Percentiles rank a stretch among this genome's conserved stretches.
phyloP scores from a whole-genome alignment of 2,329 filamentous ascomycete species.

The Ceratocystis destructans region DNA sequence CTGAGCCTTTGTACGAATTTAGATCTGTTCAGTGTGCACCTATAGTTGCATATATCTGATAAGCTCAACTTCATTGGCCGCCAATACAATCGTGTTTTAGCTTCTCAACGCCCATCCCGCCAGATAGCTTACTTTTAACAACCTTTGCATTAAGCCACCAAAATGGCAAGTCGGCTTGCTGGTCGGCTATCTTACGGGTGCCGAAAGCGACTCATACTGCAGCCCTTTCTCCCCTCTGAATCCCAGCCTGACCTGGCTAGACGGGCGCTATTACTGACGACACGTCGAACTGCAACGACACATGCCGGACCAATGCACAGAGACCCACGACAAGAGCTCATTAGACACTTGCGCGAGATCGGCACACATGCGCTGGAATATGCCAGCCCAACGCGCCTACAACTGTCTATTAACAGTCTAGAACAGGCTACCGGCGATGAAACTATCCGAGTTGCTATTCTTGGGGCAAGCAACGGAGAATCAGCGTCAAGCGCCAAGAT shows the following conservation, averaged over 20 bases:
- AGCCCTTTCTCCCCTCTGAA: background rate
- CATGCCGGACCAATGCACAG: slow-evolving; percentile 23
- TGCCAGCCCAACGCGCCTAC: slow-evolving; percentile 54
- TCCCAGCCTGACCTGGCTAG: background rate
- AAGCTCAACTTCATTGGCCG: background rate
- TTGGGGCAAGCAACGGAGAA: slow-evolving; percentile 32
- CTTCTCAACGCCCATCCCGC: background rate
- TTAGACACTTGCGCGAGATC: slow-evolving; percentile 45
- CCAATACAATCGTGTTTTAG: background rate
- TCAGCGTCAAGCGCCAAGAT: slow-evolving; percentile 41
- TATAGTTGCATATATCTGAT: background rate
- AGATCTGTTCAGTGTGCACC: background rate
- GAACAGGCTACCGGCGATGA: slow-evolving; percentile 43
- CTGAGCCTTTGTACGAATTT: background rate
- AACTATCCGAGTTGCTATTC: slow-evolving; percentile 44
- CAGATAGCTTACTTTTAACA: background rate
- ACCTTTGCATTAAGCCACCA: background rate
- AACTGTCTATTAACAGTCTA: slow-evolving; percentile 55
- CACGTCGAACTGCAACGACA: background rate
- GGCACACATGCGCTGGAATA: slow-evolving; percentile 47
- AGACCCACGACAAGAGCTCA: slow-evolving; percentile 39
- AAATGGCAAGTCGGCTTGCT: slow-evolving; percentile 12
- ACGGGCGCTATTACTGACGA: slow-evolving; percentile 2
- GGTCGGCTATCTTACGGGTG: slow-evolving; percentile 8
- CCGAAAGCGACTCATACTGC: slow-evolving; percentile 1